Evolutionary conservation across 1,284 basidiomycete species (phyloP), one percentile per base, ranked within the genome.

Genomic region (Farysia itapuensis): DNA sequence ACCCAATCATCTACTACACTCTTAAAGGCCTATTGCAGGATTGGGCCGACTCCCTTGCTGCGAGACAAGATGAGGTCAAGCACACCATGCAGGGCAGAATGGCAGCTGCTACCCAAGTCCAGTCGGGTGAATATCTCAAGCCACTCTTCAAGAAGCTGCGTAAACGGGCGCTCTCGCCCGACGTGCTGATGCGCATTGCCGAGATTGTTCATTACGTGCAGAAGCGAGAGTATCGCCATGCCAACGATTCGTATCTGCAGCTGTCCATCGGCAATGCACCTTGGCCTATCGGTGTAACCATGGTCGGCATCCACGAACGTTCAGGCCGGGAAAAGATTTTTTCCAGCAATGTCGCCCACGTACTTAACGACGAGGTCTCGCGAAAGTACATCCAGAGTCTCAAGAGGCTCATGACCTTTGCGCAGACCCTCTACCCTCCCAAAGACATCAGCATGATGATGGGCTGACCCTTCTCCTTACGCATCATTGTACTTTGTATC

Each of bases 281-380:
- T 1, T 99, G 95, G 95, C 95, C 95, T 0, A 97, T 99, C 72
- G 95, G 95, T 43, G 95, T 98, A 5, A 98, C 95, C 49, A 94
- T 94, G 88, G 94, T 96, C 80, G 91, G 94, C 80, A 97, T 98
- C 59, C 95, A 98, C 79, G 94, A 95, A 78, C 87, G 95, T 74
- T 93, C 90, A 2, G 93, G 92, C 0, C 85, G 93, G 67, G 92
- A 97, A 77, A 97, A 96, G 80, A 97, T 98, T 56, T 92, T 89
- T 22, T 86, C 88, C 28, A 92, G 95, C 77, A 91, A 94, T 72
- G 90, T 98, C 4, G 95, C 94, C 0, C 95, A 99, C 78, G 94
- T 97, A 2, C 78, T 99, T 49, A 99, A 98, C 77, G 95, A 98
- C 72, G 95, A 99, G 84, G 91, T 97, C 65, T 93, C 90, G 71